Evolutionary conservation across 805 yeast species (phyloP).

Genomic region (Zygosaccharomyces rouxii): DNA sequence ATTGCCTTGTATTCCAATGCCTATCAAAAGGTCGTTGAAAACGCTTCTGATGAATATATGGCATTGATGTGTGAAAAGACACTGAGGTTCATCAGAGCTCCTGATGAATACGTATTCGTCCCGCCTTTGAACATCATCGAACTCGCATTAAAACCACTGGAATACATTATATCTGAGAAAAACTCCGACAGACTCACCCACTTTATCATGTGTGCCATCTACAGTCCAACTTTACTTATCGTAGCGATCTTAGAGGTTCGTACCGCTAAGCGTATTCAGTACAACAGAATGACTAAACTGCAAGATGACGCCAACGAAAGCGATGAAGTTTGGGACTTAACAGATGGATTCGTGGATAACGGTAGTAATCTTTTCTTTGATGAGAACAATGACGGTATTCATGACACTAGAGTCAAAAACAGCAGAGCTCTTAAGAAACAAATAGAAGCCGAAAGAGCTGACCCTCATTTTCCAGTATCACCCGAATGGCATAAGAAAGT

Average conservation of each 20-base stretch:
- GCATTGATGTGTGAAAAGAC: constrained; percentile 83
- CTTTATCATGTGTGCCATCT: constrained; percentile 57
- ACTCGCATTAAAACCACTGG: constrained; percentile 45
- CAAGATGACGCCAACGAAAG: constrained; percentile 77
- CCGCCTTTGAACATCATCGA: constrained; percentile 83
- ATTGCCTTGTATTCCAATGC: constrained; percentile 85
- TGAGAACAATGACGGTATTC: constrained; percentile 23
- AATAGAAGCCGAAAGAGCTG: constrained; percentile 58
- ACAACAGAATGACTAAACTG: constrained; percentile 58
- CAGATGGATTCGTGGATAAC: constrained; percentile 59
- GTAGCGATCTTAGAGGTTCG: constrained; percentile 62
- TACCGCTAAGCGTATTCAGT: constrained; percentile 63
- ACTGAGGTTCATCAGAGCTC: constrained; percentile 78
- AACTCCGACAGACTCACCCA: constrained; percentile 43
- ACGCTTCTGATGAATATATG: constrained; percentile 80
- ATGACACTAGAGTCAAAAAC: constrained; percentile 36
- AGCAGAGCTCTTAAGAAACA: constrained; percentile 42
- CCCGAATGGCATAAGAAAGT: constrained; percentile 51
- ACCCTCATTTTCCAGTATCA: constrained; percentile 60
- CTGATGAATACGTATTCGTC: constrained; percentile 78
- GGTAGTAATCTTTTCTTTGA: constrained; percentile 32
- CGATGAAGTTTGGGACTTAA: constrained; percentile 77
- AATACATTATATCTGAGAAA: constrained; percentile 34
- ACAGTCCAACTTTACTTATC: constrained; percentile 60
- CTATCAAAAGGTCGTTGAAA: constrained; percentile 71